Evolutionary conservation across 495 filamentous ascomycete species (phyloP), one percentile per base, ranked within the genome.

Genomic region (Penicillium robsamsonii): DNA sequence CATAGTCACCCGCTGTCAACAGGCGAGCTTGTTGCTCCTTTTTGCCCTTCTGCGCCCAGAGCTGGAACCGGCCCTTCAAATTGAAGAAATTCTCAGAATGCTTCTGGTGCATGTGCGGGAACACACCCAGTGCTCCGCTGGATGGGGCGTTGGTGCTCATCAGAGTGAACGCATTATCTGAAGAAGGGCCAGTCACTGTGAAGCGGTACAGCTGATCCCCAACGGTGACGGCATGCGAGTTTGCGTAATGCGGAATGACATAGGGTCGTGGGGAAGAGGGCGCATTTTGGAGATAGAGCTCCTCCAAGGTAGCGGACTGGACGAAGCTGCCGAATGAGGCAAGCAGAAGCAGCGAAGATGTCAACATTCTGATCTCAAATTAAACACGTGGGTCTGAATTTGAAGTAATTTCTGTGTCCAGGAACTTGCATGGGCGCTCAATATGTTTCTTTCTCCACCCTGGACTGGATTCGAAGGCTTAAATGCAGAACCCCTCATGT

Each of bases 71-170:
- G 40, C 75, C 75, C 57, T 76, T 76, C 57, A 67, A 59, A 46
- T 69, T 60, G 71, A 70, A 77, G 55, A 79, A 79, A 63, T 74
- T 75, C 62, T 77, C 76, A 49, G 76, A 76, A 46, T 77, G 74
- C 27, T 47, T 55, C 35, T 67, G 57, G 53, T 79, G 76, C 24
- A 74, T 68, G 55, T 79, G 75, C 0, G 76, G 75, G 10, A 75
- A 59, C 10, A 79, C 69, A 35, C 74, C 73, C 6, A 74, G 56
- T 1, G 51, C 37, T 13, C 50, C 53, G 25, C 63, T 65, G 5
- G 46, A 49, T 1, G 71, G 71, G 6, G 73, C 67, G 61, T 76
- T 75, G 49, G 73, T 75, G 64, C 65, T 65, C 55, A 77, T 69
- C 48, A 80, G 59, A 25, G 66, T 71, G 54, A 79, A 77, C 5